phyloP scores from a whole-genome alignment of 805 yeast species.

The Lachancea quebecensis region DNA sequence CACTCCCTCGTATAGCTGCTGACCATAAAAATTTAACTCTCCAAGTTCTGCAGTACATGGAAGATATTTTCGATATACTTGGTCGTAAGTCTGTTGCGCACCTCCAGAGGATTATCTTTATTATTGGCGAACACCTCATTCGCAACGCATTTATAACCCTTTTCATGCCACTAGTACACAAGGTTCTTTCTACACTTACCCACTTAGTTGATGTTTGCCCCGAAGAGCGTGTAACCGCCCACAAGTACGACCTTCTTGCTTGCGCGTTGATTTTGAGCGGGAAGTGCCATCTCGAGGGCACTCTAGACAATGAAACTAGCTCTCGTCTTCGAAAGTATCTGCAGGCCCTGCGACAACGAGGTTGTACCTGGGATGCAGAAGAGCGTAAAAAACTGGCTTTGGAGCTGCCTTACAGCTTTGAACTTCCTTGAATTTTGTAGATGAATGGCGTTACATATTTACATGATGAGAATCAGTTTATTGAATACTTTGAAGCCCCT shows the following conservation, averaged over 20 bases:
- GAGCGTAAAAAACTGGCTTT: neutral
- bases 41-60: conserved; percentile 8
- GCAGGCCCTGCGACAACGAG: conserved; percentile 7
- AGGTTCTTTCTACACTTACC: conserved; percentile 11
- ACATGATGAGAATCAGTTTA: conserved; percentile 5
- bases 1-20: conserved; percentile 22
- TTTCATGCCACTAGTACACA: conserved; percentile 11
- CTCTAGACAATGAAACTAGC: conserved; percentile 3
- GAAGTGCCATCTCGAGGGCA: conserved; percentile 25
- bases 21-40: conserved; percentile 17
- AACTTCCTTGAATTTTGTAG: neutral
- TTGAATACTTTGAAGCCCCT: conserved; percentile 34
- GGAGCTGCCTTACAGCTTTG: neutral
- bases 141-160: conserved; percentile 26
- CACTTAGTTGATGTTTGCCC: conserved; percentile 12
- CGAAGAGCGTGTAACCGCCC: conserved; percentile 17
- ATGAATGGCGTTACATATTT: neutral
- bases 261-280: conserved; percentile 16
- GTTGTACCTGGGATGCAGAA: conserved; percentile 7
- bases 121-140: conserved; percentile 24
- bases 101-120: conserved; percentile 22
- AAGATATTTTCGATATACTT: conserved; percentile 6
- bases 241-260: conserved; percentile 23
- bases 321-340: neutral
- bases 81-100: conserved; percentile 10